Evolutionary conservation across 768 basidiomycete genomes (phyloP), one percentile per base, ranked within the genome.

Genomic region (Lepiota venenata): DNA sequence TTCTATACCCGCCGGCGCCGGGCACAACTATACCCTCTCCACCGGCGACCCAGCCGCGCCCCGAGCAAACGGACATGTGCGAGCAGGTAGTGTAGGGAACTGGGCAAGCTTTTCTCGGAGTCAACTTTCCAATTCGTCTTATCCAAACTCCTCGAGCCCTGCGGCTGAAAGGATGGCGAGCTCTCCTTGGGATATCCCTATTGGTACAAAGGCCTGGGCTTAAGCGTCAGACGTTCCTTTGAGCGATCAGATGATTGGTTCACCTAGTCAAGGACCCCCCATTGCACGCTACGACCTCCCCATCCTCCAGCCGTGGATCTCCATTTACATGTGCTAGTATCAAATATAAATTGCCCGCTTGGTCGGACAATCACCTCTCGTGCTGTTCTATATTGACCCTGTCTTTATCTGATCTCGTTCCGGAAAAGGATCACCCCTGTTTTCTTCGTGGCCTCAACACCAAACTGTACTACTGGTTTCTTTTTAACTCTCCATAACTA

Each of bases 1-100:
- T 63, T 73, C 80, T 20, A 79, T 82, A 42, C 77, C 84, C 18
- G 75, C 82, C 18, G 71, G 76, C 39, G 75, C 69, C 47, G 79
- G 74, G 58, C 71, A 63, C 38, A 71, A 65, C 60, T 61, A 60
- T 43, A 44, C 46, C 57, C 61, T 51, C 56, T 58, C 51, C 57
- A 56, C 47, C 55, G 56, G 47, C 42, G 58, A 50, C 27, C 57
- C 45, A 37, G 59, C 47, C 37, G 56, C 67, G 20, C 56, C 69
- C n/a, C 81, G 87, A 53, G 72, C 74, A 25, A 82, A 75, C 52
- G 85, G 86, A 36, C 88, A 91, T 63, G 81, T 82, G 56, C 84
- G 89, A 57, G 82, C 87, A 41, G 89, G 89, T 43, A 91, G 88
- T 66, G 86, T 85, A 22, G 88, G 88, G 29, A 91, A 89, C 65